Base-by-base conservation (phyloP, 2,329 filamentous ascomycete genomes). In the Endoconidiophora laricicola region DNA sequence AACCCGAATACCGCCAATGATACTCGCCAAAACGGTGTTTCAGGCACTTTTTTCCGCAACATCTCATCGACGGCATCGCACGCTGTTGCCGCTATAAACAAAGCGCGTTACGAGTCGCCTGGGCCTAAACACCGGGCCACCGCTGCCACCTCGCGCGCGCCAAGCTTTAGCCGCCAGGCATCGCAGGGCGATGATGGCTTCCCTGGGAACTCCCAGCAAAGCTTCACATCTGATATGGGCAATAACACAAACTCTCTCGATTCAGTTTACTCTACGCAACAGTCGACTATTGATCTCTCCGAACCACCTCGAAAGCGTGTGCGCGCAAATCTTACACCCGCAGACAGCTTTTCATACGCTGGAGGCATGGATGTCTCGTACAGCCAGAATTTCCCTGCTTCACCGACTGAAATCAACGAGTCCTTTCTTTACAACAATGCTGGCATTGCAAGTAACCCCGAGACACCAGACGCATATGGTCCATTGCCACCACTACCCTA, bases 21-120 rank as follows among this genome's bases (percentile, higher is more conserved):
- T 52, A 78, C 73, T 45, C 75, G 86, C 46, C 67, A 72, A 10
- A 78, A 77, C 58, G 78, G 75, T 59, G 58, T 79, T 59, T 79
- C 83, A 44, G 88, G 87, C 16, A 95, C 91, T 1, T 95, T 95
- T 62, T 96, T 98, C 69, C 88, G 88, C 61, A 95, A 93, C 60
- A 96, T 98, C 56, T 96, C 90, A 3, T 83, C 79, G 55, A 94
- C 87, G 1, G 88, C 91, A 1, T 91, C 86, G 3, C 90, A 87
- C 58, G 91, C 91, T 24, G 85, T 98, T 51, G 88, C 87, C 54
- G 90, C 91, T 52, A 93, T 98, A 64, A 95, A 86, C 74, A 95
- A 96, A 68, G 90, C 91, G 14, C 78, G 90, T 10, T 83, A 95
- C 58, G 88, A 95, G 62, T 94, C 88, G 2, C 87, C 88, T 1